Evolutionary conservation across 441 rosid species (phyloP).

Genomic region (Dalechampia spathulata): DNA sequence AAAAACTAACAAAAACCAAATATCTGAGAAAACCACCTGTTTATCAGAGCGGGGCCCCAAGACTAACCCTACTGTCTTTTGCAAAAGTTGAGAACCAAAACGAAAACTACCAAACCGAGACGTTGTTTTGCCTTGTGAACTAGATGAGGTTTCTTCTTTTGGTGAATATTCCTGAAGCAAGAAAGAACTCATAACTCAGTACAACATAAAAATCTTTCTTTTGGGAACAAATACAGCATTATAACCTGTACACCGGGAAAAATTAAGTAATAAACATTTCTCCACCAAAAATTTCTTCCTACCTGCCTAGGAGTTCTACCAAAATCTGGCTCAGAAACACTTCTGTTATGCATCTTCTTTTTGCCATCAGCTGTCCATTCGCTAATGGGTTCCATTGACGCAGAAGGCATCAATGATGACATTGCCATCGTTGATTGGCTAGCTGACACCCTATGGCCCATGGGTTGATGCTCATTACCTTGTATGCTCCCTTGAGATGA

Average conservation of each 20-base stretch:
- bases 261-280: not conserved
- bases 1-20: conserved; percentile 2
- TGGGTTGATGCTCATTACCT: conserved; percentile 40
- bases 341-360: conserved; percentile 67
- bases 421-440: conserved; percentile 88
- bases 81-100: conserved; percentile 70
- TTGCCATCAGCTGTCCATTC: conserved; percentile 57
- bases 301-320: conserved; percentile 95
- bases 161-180: conserved; percentile 50
- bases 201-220: no score
- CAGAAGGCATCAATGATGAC: conserved; percentile 76
- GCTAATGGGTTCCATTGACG: conserved; percentile 72
- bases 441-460: conserved; percentile 52
- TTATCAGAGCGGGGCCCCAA: conserved; percentile 61
- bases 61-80: conserved; percentile 83
- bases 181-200: no score
- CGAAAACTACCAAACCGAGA: conserved; percentile 82
- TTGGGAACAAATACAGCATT: no score
- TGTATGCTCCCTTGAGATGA: conserved; percentile 41
- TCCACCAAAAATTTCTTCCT: conserved; percentile 10
- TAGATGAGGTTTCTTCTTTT: conserved; percentile 37
- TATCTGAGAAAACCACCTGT: conserved; percentile 38
- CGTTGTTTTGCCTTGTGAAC: conserved; percentile 50
- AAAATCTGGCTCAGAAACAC: conserved; percentile 94
- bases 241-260: conserved; percentile 2